These are phyloP conservation scores for Ganoderma sinense DNA, from an alignment of 1,284 basidiomycete genomes.

Conservation along the genomic window DNA sequence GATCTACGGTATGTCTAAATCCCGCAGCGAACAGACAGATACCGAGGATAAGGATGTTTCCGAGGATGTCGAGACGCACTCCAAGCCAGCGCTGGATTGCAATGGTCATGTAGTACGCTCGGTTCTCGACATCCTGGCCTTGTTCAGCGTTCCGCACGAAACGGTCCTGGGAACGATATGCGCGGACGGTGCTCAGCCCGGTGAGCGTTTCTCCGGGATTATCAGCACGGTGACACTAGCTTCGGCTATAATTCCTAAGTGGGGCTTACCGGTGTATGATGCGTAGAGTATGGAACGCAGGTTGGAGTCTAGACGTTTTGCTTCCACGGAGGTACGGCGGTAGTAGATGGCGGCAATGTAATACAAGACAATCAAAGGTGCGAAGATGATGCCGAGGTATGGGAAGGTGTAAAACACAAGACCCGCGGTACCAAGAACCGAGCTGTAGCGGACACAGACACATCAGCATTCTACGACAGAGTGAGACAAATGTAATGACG, in stretches of 20 bases:
- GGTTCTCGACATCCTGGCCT: slow-evolving; percentile 67
- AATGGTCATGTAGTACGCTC: slow-evolving; percentile 83
- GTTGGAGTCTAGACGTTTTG: slow-evolving; percentile 75
- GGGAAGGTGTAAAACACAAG: slow-evolving; percentile 73
- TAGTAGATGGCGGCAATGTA: slow-evolving; percentile 59
- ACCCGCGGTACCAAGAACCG: slow-evolving; percentile 60
- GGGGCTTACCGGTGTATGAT: slow-evolving; percentile 49
- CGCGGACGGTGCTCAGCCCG: slow-evolving; percentile 70
- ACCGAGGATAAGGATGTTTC: slow-evolving; percentile 76
- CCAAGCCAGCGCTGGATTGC: slow-evolving; percentile 69
- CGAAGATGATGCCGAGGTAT: slow-evolving; percentile 66
- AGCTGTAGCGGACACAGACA: slow-evolving; percentile 12
- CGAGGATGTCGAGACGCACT: slow-evolving; percentile 72
- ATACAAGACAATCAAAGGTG: slow-evolving; percentile 58
- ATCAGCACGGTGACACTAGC: slow-evolving; percentile 4
- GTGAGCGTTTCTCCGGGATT: slow-evolving; percentile 63
- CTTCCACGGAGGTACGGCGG: slow-evolving; percentile 65
- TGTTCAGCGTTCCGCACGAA: slow-evolving; percentile 57
- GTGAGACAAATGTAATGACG: not conserved
- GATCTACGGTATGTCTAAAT: slow-evolving; percentile 55
- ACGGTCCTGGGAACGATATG: slow-evolving; percentile 56
- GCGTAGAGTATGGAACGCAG: slow-evolving; percentile 72
- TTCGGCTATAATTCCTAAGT: no score
- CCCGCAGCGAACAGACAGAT: slow-evolving; percentile 75
- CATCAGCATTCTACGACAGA: not conserved